These are phyloP conservation scores for Mortierella sp. DNA, from an alignment of 371 early-diverging fungal species.

Conservation along the genomic window DNA sequence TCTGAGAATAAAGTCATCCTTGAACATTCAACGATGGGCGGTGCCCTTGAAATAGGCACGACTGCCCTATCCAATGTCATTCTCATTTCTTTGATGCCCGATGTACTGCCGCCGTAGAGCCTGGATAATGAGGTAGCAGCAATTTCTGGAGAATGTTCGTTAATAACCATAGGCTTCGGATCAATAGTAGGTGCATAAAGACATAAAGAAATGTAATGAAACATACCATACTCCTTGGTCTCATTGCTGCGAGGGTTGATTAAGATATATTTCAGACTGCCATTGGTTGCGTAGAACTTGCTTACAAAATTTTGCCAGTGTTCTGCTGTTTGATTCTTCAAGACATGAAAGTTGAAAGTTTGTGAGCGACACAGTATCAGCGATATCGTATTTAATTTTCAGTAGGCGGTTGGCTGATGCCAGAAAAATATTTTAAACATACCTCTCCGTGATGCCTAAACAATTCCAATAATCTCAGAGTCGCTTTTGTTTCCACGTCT, in stretches of 20 bases:
- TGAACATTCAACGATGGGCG: slow-evolving; percentile 23
- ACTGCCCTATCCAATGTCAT: slow-evolving; percentile 23
- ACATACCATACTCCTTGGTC: slow-evolving; percentile 32
- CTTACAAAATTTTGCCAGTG: slow-evolving; percentile 27
- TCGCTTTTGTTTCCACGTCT: slow-evolving; percentile 24
- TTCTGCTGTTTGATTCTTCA: slow-evolving; percentile 19
- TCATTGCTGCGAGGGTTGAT: slow-evolving; percentile 20
- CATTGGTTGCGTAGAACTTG: slow-evolving; percentile 20
- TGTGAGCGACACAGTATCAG: background rate
- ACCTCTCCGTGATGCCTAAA: slow-evolving; percentile 25
- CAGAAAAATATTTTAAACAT: background rate
- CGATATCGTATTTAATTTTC: background rate
- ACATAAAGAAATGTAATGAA: background rate
- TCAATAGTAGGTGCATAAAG: background rate
- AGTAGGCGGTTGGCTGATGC: background rate
- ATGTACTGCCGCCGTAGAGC: slow-evolving; percentile 12
- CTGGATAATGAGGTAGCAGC: slow-evolving; percentile 14
- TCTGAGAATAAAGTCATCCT: slow-evolving; percentile 32
- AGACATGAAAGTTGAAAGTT: background rate
- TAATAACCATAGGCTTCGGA: too few species aligned
- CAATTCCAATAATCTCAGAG: slow-evolving; percentile 22
- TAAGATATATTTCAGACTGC: slow-evolving; percentile 23
- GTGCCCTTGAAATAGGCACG: slow-evolving; percentile 3
- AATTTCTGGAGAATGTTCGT: slow-evolving; percentile 14
- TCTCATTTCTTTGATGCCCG: slow-evolving; percentile 30